These are phyloP conservation scores for Paraurostyla sp. DNA, from an alignment of 73 alveolate species.

Conservation along the genomic window DNA sequence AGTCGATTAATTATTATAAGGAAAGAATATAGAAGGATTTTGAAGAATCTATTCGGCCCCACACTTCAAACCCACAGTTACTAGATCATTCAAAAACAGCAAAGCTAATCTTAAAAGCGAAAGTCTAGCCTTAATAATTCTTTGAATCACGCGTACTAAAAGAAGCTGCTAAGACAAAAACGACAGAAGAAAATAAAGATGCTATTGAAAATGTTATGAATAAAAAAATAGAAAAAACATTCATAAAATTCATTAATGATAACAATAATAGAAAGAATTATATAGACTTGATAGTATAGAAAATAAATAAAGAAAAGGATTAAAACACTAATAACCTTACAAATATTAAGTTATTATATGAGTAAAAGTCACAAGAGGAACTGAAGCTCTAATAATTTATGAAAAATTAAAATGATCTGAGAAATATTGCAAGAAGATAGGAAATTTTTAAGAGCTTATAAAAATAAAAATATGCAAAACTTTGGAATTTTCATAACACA, in stretches of 20 bases:
- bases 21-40: no score
- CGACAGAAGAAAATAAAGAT: not conserved
- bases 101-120: no score
- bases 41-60: no score
- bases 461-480: not conserved
- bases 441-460: not conserved
- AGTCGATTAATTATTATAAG: no score
- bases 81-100: no score
- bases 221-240: not conserved
- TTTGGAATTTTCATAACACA: not conserved
- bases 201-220: not conserved
- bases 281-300: not conserved
- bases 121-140: not conserved
- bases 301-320: not conserved
- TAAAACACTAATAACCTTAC: not conserved
- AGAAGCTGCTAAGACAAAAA: no score
- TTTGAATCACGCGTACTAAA: not conserved
- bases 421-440: not conserved
- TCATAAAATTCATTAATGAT: not conserved
- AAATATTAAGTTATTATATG: not conserved
- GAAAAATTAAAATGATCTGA: not conserved
- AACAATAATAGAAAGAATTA: not conserved
- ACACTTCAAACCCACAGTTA: no score
- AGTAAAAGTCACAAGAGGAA: not conserved
- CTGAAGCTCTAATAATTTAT: not conserved